Conservation (phyloP, 345 rosid genomes). For the Sapria himalayana region DNA sequence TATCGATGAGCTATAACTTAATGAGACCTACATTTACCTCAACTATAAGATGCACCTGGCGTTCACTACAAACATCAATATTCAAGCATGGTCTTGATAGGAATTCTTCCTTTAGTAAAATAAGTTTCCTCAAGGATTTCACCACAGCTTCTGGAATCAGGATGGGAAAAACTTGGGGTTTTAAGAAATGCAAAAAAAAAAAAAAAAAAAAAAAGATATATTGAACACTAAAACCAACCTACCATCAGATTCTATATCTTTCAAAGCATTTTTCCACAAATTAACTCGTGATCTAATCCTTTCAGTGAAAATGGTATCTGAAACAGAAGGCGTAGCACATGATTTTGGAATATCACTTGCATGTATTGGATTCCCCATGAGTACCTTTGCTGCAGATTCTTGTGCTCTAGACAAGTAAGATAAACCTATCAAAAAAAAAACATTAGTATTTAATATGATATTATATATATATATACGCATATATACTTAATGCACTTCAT, state of each 20-base stretch:
- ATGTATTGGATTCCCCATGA: constrained; percentile 27
- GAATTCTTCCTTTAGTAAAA: constrained; percentile 31
- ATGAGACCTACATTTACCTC: constrained; percentile 24
- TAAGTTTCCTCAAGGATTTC: constrained; percentile 35
- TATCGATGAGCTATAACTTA: neutral
- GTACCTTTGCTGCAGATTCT: constrained; percentile 44
- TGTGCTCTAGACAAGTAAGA: constrained; percentile 74
- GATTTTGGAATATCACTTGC: constrained; percentile 14
- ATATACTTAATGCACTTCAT: too few species aligned
- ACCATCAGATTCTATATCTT: constrained; percentile 29
- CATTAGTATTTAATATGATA: constrained; percentile 3
- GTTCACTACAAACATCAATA: constrained; percentile 72
- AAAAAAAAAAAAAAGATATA: constrained; percentile 3
- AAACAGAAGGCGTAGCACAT: constrained; percentile 28
- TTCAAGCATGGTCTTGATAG: constrained; percentile 54
- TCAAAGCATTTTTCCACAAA: constrained; percentile 42
- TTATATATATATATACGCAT: too few species aligned
- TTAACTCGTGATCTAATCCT: constrained; percentile 49
- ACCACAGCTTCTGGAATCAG: constrained; percentile 30
- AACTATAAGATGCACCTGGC: constrained; percentile 46
- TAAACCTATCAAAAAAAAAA: constrained; percentile 27
- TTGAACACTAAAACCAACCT: constrained; percentile 1
- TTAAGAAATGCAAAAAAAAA: neutral
- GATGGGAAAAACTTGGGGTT: too few species aligned
- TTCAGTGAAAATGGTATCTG: constrained; percentile 50